Evolutionary conservation across 2,329 filamentous ascomycete species (phyloP).

Genomic region (Aspergillus sclerotialis): DNA sequence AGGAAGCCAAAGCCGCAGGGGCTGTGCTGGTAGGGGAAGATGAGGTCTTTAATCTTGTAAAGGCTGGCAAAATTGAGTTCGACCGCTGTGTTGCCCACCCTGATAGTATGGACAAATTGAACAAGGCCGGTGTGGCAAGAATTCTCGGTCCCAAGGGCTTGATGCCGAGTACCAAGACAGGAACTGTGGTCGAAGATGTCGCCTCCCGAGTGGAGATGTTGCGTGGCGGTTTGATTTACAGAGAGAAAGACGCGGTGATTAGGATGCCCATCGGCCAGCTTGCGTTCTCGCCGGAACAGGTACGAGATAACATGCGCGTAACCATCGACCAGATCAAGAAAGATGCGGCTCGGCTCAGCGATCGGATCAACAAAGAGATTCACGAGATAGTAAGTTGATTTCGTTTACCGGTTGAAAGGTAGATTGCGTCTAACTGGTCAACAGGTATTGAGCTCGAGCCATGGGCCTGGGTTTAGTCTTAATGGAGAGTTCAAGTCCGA

Average conservation of each 20-base stretch:
- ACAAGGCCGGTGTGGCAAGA: constrained; percentile 71
- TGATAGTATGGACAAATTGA: constrained; percentile 68
- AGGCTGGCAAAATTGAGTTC: constrained; percentile 72
- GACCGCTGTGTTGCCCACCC: constrained; percentile 83
- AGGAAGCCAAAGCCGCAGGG: constrained; percentile 68
- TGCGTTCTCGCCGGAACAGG: constrained; percentile 77
- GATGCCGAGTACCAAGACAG: constrained; percentile 85
- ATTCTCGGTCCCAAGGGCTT: constrained; percentile 81
- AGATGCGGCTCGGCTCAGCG: constrained; percentile 61
- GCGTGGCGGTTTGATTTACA: constrained; percentile 77
- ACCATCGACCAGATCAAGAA: constrained; percentile 71
- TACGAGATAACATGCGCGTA: constrained; percentile 75
- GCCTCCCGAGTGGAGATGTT: constrained; percentile 69
- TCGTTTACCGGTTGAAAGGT: neutral
- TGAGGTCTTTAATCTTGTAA: constrained; percentile 71
- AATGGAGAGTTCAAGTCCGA: constrained; percentile 68
- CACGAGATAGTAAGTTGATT: constrained; percentile 58
- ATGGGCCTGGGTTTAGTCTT: constrained; percentile 79
- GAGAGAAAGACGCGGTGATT: constrained; percentile 77
- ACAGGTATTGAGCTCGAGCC: constrained; percentile 74
- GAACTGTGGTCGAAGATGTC: constrained; percentile 81
- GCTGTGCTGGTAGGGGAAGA: constrained; percentile 81
- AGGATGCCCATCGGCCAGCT: constrained; percentile 87
- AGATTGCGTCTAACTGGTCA: constrained; percentile 35
- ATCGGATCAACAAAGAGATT: constrained; percentile 63